Evolutionary conservation across 495 filamentous ascomycete genomes (phyloP), one percentile per base, ranked within the genome.

Genomic region (Penicillium mononematosum): DNA sequence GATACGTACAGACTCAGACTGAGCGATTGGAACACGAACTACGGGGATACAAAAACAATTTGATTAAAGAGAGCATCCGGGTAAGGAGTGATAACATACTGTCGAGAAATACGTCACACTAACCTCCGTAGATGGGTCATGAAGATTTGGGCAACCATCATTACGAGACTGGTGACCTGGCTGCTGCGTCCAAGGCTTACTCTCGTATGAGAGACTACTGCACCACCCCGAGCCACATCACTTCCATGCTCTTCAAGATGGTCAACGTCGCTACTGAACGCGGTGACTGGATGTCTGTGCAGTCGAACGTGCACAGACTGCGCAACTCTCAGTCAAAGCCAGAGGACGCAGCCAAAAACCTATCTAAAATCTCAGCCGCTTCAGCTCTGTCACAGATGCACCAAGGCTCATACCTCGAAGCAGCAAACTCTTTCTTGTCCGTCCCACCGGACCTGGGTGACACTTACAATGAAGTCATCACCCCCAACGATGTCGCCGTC

Each of bases 41-140:
- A 29, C 90, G 90, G 68, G 89, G 88, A 7, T 98, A 98, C 74
- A 98, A 96, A 72, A 96, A 98, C 64, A 98, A 98, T 60, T 71
- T 98, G 36, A 91, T 98, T 60, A 97, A 97, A 69, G 94, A 98
- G 72, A 97, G 92, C 73, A 96, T 98, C 58, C 76, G 95, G 65
- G 91, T 95, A 80, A 53, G 85, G 60, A 8, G 31, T n/a, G 39
- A 25, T 20, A 24, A 2, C 45, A 17, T 22, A 41, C 45, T 29
- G 9, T 8, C 17, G 22, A 16, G 20, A 38, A 9, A 8, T 32
- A 5, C 31, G 34, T 49, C 4, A 16, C 17, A 64, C 65, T 61
- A 25, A 55, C 34, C 44, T 17, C 16, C 12, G 22, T 56, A 91
- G 86, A 89, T 91, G 87, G 87, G 83, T 29, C 86, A 88, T 60